Base-by-base conservation (phyloP, 768 basidiomycete genomes). In the Amanita brunnescens region DNA sequence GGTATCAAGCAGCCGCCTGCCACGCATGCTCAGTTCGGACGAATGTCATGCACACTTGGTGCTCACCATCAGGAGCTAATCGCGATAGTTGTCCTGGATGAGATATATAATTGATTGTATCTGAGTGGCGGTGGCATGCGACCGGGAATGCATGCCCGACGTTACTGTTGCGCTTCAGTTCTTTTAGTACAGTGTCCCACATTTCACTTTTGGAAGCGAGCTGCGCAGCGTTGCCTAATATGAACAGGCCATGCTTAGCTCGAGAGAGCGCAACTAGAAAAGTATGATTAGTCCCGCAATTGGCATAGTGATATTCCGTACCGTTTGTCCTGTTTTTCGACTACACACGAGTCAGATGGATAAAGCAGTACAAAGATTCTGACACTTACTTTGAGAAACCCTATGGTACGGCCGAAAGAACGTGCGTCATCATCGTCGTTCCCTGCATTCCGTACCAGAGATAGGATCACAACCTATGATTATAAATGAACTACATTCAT, bases 201-300 rank as follows among this genome's bases (percentile, higher is more conserved):
- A 82, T 83, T 8, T 60, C 46, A 52, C 76, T 80, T 51, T 66
- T 70, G 13, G 70, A 64, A 3, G 74, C 66, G 38, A 86, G 60
- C 37, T 80, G 76, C 0, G 71, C 61, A 0, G 82, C 78, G 48
- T 87, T 87, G 20, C 88, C 87, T 3, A 90, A 64, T 29, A 91
- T 77, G 58, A 74, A 89, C 1, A 91, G 66, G 4, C 87, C 87
- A 54, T 90, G 79, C 44, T 78, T 75, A 3, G 87, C 87, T 18
- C 87, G 74, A 18, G 86, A 87, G 3, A 90, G 62, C 0, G 88
- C 85, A 37, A 89, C 87, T 75, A 16, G 6, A 18, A 29, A 18
- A 35, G 48, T 51, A 45, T 43, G 18, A 32, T 54, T 29, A 60
- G 44, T 55, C 30, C 59, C 8, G 8, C 8, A 12, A 21, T 21